phyloP scores from a whole-genome alignment of 2,329 filamentous ascomycete genomes.

The Fusarium vanettenii region DNA sequence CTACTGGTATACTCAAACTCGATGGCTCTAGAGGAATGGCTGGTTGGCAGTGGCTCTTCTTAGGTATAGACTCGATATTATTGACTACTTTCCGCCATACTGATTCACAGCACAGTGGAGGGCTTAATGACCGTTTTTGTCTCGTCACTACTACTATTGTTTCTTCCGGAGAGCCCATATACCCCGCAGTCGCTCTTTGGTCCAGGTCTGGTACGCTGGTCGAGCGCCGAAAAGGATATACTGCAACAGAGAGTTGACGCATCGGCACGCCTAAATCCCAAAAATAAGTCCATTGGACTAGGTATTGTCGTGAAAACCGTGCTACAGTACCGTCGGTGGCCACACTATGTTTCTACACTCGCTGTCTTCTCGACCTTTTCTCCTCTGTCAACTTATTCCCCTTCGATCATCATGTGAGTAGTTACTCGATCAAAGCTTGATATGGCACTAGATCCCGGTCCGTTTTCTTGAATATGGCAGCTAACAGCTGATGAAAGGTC shows the following conservation, averaged over 20 bases:
- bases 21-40: conserved; percentile 53
- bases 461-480: neutral
- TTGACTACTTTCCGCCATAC: neutral
- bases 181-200: neutral
- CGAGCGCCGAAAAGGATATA: neutral
- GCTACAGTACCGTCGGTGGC: conserved; percentile 22
- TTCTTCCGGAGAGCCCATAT: conserved; percentile 4
- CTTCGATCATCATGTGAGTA: conserved; percentile 27
- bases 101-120: conserved; percentile 50
- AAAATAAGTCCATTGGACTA: neutral
- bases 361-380: conserved; percentile 29
- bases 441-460: neutral
- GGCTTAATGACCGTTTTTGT: conserved; percentile 38
- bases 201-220: neutral
- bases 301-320: conserved; percentile 11
- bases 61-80: conserved; percentile 49
- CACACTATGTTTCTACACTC: conserved; percentile 20
- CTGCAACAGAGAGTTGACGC: conserved; percentile 27
- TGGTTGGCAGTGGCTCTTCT: conserved; percentile 64
- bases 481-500: conserved; percentile 41
- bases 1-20: conserved; percentile 59
- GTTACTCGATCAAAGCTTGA: too few species aligned
- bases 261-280: conserved; percentile 2
- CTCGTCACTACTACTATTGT: neutral
- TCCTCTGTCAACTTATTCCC: conserved; percentile 21